These are phyloP conservation scores for Aspergillus uvarum DNA, from an alignment of 2,329 filamentous ascomycete species.

Conservation along the genomic window DNA sequence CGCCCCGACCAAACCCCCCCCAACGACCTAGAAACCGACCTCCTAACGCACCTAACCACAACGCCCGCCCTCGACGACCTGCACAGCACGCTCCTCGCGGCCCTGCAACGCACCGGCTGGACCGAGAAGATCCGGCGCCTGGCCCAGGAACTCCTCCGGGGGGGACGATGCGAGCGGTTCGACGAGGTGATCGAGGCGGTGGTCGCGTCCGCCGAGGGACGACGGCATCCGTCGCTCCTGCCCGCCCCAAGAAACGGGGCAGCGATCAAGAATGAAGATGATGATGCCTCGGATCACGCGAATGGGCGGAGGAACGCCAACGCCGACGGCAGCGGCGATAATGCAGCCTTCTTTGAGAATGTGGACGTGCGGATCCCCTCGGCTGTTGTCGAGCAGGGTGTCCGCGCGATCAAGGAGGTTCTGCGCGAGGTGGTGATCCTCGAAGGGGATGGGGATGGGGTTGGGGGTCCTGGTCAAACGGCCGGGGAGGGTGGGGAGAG, in stretches of 20 bases:
- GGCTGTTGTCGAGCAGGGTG: constrained; percentile 51
- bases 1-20: constrained; percentile 16
- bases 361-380: constrained; percentile 52
- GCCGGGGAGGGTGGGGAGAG: constrained; percentile 12
- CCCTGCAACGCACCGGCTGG: constrained; percentile 60
- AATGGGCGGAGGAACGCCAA: too few species aligned
- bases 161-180: constrained; percentile 57
- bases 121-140: constrained; percentile 56
- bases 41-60: constrained; percentile 48
- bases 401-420: constrained; percentile 52
- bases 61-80: constrained; percentile 56
- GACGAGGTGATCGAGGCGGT: constrained; percentile 57
- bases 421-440: constrained; percentile 52
- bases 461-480: constrained; percentile 6
- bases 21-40: constrained; percentile 37
- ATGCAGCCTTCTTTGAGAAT: constrained; percentile 34
- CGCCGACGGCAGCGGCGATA: background rate
- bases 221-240: constrained; percentile 31
- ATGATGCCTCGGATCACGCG: background rate
- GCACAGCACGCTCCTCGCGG: constrained; percentile 54
- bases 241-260: background rate
- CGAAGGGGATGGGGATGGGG: constrained; percentile 37
- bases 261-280: background rate
- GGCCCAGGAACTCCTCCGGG: constrained; percentile 57
- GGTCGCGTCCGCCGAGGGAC: constrained; percentile 46